Evolutionary conservation across 78 protist genomes (phyloP).

Genomic region (Dictyostelium capitatum): DNA sequence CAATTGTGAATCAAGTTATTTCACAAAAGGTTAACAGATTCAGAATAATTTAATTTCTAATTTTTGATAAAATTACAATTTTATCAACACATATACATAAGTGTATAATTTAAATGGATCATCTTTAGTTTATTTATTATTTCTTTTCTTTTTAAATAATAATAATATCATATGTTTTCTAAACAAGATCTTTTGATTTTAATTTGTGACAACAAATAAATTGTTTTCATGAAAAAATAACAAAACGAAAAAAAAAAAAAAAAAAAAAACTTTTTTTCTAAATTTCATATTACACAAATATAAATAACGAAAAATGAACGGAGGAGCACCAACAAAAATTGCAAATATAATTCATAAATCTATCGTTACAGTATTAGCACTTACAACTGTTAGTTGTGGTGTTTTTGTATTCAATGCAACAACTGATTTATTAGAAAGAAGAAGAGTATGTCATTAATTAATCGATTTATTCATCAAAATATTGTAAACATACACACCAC

Average conservation of each 20-base stretch:
- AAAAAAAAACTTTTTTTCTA: neutral
- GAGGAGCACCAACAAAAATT: neutral
- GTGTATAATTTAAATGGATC: too few relatives aligned
- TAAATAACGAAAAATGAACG: neutral
- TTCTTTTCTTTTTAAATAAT: too few relatives aligned
- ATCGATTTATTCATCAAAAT: too few relatives aligned
- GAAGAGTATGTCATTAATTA: conserved; percentile 13
- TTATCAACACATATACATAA: too few relatives aligned
- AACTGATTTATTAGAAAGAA: neutral
- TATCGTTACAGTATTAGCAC: conserved; percentile 23
- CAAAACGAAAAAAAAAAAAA: neutral
- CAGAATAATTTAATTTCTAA: too few relatives aligned
- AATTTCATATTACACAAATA: neutral
- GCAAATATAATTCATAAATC: conserved; percentile 37
- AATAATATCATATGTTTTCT: neutral
- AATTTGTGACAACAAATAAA: neutral
- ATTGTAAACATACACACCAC: too few relatives aligned
- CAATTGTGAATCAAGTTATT: too few relatives aligned
- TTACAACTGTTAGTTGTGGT: neutral
- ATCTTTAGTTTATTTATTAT: too few relatives aligned
- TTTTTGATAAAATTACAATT: too few relatives aligned
- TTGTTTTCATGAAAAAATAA: neutral
- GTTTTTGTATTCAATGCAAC: neutral
- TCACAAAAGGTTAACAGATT: too few relatives aligned
- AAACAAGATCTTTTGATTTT: too few relatives aligned